These are phyloP conservation scores for Blechomonas ayalai DNA, from an alignment of 208 protist species.

Conservation along the genomic window DNA sequence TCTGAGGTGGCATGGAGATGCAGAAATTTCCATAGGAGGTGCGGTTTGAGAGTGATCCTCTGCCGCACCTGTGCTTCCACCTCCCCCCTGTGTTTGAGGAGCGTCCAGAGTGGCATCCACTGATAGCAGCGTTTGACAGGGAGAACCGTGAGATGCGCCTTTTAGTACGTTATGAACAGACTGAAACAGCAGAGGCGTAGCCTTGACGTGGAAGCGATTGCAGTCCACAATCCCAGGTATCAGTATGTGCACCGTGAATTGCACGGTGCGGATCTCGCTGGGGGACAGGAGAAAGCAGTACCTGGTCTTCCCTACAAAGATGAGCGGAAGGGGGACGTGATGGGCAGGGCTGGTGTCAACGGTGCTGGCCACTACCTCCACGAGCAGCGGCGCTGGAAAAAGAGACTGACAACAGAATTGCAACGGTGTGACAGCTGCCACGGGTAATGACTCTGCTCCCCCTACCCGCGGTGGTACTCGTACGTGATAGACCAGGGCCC, in stretches of 20 bases:
- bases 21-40: too few relatives aligned
- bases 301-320: conserved; percentile 59
- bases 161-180: too few relatives aligned
- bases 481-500: conserved; percentile 30
- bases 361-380: conserved; percentile 27
- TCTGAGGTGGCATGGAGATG: too few relatives aligned
- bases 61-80: too few relatives aligned
- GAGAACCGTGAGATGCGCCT: too few relatives aligned
- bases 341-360: not conserved
- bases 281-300: conserved; percentile 61
- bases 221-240: conserved; percentile 59
- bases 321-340: conserved; percentile 23
- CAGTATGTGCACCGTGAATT: conserved; percentile 52
- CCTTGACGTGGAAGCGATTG: conserved; percentile 48
- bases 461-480: conserved; percentile 9
- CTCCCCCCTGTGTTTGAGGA: too few relatives aligned
- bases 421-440: conserved; percentile 30
- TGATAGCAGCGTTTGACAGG: too few relatives aligned
- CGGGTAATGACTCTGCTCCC: conserved; percentile 14
- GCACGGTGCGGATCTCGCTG: conserved; percentile 37
- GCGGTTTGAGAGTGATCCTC: too few relatives aligned
- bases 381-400: conserved; percentile 48
- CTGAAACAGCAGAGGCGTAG: conserved; percentile 20
- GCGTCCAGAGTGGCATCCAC: too few relatives aligned
- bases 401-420: conserved; percentile 60